Percentiles rank a stretch among this genome's conserved stretches.
phyloP scores from a whole-genome alignment of 352 stramenopile genomes.

The Phytophthora tentaculata region DNA sequence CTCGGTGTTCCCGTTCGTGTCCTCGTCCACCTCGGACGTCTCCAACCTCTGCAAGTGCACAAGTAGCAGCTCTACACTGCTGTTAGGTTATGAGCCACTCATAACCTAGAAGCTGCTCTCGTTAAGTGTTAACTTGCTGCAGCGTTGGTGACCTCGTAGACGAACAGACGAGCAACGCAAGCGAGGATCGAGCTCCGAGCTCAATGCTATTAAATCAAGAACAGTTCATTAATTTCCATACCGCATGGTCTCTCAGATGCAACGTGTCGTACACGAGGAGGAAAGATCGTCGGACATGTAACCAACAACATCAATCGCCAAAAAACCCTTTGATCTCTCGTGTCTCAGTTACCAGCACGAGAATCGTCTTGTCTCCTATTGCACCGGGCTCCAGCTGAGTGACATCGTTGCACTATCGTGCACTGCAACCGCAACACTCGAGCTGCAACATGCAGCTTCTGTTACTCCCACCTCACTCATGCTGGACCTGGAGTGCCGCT shows the following conservation, averaged over 20 bases:
- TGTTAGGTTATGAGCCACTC: too few relatives aligned
- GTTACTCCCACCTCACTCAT: not conserved
- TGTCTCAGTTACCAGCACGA: not conserved
- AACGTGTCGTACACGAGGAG: constrained; percentile 1
- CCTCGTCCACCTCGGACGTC: too few relatives aligned
- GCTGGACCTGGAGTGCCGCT: not conserved
- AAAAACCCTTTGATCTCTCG: not conserved
- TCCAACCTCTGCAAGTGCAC: too few relatives aligned
- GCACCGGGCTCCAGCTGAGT: not conserved
- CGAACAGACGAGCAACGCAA: not conserved
- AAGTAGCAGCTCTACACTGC: too few relatives aligned
- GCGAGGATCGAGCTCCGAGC: not conserved
- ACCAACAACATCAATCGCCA: not conserved
- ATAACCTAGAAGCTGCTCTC: not conserved
- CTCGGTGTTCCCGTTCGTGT: too few relatives aligned
- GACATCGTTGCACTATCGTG: not conserved
- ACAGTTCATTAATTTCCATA: not conserved
- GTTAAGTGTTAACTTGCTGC: not conserved
- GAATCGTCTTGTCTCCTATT: not conserved
- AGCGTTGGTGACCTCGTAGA: not conserved
- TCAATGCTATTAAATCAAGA: not conserved
- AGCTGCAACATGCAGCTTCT: constrained; percentile 1
- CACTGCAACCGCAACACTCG: not conserved
- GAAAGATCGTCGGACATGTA: not conserved
- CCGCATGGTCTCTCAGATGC: not conserved